Conservation (phyloP, 345 rosid species). For the Boechera stricta region DNA sequence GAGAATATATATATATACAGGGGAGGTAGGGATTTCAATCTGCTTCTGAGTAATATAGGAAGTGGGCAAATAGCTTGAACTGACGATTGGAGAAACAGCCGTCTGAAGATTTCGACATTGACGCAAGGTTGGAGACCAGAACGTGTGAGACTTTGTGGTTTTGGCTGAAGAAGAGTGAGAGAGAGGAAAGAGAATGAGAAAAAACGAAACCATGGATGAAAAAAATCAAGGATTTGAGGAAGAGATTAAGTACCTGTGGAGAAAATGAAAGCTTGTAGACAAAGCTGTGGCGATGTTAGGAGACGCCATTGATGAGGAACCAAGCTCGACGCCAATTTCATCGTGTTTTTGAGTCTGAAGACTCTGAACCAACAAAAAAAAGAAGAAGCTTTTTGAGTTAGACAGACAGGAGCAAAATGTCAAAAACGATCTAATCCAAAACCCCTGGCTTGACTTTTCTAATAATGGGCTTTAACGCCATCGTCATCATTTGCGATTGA, state of each 20-base stretch:
- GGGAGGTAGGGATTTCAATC: slow-evolving; percentile 40
- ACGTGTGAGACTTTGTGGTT: slow-evolving; percentile 30
- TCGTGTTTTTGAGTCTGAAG: slow-evolving; percentile 9
- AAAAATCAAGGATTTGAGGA: neutral
- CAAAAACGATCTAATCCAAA: slow-evolving; percentile 1
- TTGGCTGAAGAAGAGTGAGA: slow-evolving; percentile 20
- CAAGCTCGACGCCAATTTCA: slow-evolving; percentile 46
- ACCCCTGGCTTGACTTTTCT: neutral
- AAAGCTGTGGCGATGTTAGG: slow-evolving; percentile 34
- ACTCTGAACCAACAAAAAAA: neutral
- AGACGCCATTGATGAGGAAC: slow-evolving; percentile 47
- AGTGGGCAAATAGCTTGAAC: slow-evolving; percentile 66
- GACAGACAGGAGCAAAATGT: neutral
- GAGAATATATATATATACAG: slow-evolving; percentile 16
- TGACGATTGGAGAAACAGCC: slow-evolving; percentile 50
- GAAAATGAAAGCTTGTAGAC: slow-evolving; percentile 36
- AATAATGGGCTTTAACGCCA: slow-evolving; percentile 4
- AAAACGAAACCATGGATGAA: neutral
- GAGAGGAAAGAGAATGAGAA: slow-evolving; percentile 7
- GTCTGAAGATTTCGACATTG: slow-evolving; percentile 65
- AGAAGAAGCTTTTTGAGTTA: neutral
- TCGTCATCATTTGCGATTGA: slow-evolving; percentile 5
- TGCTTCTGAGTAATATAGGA: slow-evolving; percentile 46
- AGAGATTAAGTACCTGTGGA: slow-evolving; percentile 25
- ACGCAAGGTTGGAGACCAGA: slow-evolving; percentile 48